phyloP scores from a whole-genome alignment of 2,329 filamentous ascomycete genomes.

The Fusarium verrucosum region DNA sequence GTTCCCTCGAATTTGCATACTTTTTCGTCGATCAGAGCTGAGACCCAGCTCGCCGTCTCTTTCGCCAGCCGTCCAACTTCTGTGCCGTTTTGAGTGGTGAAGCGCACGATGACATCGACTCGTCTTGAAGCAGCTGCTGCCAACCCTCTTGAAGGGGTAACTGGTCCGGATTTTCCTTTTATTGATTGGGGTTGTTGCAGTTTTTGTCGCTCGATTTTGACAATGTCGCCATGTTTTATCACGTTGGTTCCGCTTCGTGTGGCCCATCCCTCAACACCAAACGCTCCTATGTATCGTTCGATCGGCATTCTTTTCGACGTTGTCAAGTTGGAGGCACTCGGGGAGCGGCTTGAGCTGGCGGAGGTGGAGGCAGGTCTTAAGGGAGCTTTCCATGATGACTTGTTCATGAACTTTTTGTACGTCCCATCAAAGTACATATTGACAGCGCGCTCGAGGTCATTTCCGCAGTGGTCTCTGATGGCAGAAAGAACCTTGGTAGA shows the following conservation, averaged over 20 bases:
- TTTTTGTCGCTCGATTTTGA: slow-evolving; percentile 87
- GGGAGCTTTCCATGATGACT: slow-evolving; percentile 21
- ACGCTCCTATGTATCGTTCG: slow-evolving; percentile 83
- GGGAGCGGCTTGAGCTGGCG: slow-evolving; percentile 12
- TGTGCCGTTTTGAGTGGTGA: slow-evolving; percentile 79
- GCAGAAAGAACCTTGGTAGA: slow-evolving; percentile 57
- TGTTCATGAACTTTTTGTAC: slow-evolving; percentile 62
- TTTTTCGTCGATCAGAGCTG: slow-evolving; percentile 87
- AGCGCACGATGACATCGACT: slow-evolving; percentile 88
- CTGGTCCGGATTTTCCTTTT: slow-evolving; percentile 54
- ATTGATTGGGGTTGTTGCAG: slow-evolving; percentile 66
- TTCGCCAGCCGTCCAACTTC: slow-evolving; percentile 90
- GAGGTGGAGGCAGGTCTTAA: slow-evolving; percentile 6
- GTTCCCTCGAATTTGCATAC: slow-evolving; percentile 87
- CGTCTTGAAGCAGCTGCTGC: slow-evolving; percentile 69
- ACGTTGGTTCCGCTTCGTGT: slow-evolving; percentile 82
- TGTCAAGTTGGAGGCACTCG: slow-evolving; percentile 7
- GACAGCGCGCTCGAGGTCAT: slow-evolving; percentile 69
- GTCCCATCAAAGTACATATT: slow-evolving; percentile 78
- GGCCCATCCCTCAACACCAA: slow-evolving; percentile 91
- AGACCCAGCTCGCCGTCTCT: slow-evolving; percentile 90
- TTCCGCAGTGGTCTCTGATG: slow-evolving; percentile 64
- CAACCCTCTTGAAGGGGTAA: slow-evolving; percentile 50
- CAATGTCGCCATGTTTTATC: slow-evolving; percentile 81
- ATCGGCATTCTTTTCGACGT: slow-evolving; percentile 48